Conservation (phyloP, 345 rosid species). For the Eucalyptus sideroxylon region DNA sequence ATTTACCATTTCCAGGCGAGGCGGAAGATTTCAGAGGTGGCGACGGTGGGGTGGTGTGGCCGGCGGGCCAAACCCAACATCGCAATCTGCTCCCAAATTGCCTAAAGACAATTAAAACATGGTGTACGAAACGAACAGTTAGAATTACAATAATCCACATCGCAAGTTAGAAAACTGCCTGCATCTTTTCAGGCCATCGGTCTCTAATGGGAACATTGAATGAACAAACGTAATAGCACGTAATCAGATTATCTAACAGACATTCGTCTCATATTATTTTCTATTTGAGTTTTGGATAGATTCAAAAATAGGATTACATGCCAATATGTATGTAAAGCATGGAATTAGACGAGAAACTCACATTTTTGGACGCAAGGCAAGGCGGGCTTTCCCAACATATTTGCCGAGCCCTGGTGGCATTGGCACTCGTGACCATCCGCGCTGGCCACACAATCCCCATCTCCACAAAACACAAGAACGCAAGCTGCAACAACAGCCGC, state of each 20-base stretch:
- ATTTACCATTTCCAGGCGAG: not conserved
- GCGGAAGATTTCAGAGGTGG: not conserved
- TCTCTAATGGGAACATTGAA: not conserved
- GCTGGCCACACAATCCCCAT: conserved; percentile 17
- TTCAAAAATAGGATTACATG: not conserved
- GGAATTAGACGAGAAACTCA: not conserved
- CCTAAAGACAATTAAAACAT: not conserved
- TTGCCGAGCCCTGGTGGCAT: conserved; percentile 12
- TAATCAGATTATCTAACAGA: not conserved
- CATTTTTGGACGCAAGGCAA: conserved; percentile 16
- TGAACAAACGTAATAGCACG: not conserved
- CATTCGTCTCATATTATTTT: not conserved
- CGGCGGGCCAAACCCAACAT: not conserved
- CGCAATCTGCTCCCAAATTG: not conserved
- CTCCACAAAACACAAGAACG: conserved; percentile 17
- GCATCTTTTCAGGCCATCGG: not conserved
- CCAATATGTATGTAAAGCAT: not conserved
- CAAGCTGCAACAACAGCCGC: conserved; percentile 16
- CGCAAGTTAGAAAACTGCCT: not conserved
- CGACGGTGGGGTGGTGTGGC: not conserved
- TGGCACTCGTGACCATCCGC: conserved; percentile 11
- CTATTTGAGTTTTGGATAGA: not conserved
- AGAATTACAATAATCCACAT: not conserved
- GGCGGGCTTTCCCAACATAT: not conserved
- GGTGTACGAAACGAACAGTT: not conserved